Conservation (phyloP, 768 basidiomycete genomes). For the Kwoniella sp. region DNA sequence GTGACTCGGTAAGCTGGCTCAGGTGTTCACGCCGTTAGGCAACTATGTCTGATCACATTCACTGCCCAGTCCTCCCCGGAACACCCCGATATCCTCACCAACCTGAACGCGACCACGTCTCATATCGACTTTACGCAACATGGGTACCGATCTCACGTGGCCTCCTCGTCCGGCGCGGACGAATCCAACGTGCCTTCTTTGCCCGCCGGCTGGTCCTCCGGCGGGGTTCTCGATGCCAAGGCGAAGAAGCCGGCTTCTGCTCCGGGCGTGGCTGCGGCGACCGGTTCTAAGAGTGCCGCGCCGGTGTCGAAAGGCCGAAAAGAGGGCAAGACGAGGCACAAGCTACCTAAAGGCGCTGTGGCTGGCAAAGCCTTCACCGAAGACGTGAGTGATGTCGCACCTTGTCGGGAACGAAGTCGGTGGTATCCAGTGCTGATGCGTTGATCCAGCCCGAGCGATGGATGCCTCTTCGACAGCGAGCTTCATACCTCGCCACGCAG, state of each 20-base stretch:
- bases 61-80: constrained; percentile 69
- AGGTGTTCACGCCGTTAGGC: background rate
- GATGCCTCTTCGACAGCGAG: constrained; percentile 46
- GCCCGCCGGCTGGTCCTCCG: constrained; percentile 42
- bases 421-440: background rate
- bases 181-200: constrained; percentile 45
- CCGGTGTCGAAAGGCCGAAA: constrained; percentile 12
- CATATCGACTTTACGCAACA: constrained; percentile 74
- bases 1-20: constrained; percentile 62
- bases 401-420: too few relatives aligned
- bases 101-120: constrained; percentile 72
- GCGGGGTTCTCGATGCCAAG: background rate
- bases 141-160: constrained; percentile 31
- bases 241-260: constrained; percentile 13
- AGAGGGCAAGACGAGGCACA: constrained; percentile 38
- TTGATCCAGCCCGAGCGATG: constrained; percentile 48
- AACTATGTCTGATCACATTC: background rate
- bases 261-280: constrained; percentile 1
- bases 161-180: constrained; percentile 29
- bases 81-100: constrained; percentile 78
- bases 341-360: constrained; percentile 46
- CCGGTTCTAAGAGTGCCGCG: background rate
- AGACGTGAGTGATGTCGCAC: constrained; percentile 49
- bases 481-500: constrained; percentile 30
- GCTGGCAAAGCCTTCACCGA: constrained; percentile 38